phyloP scores from a whole-genome alignment of 345 rosid genomes.

The Microthlaspi erraticum region DNA sequence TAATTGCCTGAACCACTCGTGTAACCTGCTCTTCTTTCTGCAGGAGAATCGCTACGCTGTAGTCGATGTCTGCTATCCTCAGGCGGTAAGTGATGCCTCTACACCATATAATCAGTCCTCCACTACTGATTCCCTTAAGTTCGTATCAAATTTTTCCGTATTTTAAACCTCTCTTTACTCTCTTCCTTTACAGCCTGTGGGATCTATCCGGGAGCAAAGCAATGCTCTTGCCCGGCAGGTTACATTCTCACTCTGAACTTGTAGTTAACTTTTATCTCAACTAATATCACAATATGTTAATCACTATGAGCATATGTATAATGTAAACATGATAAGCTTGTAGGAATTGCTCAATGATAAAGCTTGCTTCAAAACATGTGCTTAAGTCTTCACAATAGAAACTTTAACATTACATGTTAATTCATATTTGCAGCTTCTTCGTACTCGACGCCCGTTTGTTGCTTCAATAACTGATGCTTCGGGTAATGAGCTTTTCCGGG shows the following conservation, averaged over 20 bases:
- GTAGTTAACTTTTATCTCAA: neutral
- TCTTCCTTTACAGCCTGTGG: constrained; percentile 71
- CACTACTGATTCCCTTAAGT: constrained; percentile 16
- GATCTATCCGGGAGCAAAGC: constrained; percentile 85
- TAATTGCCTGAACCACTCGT: constrained; percentile 12
- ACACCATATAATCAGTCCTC: neutral
- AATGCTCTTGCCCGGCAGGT: constrained; percentile 87
- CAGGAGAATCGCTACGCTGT: constrained; percentile 93
- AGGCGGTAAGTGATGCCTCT: constrained; percentile 58
- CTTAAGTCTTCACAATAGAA: neutral
- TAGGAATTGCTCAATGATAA: constrained; percentile 7
- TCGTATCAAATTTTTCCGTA: constrained; percentile 10
- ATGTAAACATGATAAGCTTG: neutral
- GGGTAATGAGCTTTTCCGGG: constrained; percentile 86
- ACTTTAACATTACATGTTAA: neutral
- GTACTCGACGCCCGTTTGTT: constrained; percentile 86
- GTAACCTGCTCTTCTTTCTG: constrained; percentile 33
- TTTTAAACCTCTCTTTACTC: constrained; percentile 4
- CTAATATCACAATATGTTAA: constrained; percentile 12
- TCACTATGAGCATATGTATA: neutral
- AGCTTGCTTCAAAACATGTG: neutral
- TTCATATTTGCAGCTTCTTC: constrained; percentile 65
- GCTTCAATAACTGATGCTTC: constrained; percentile 74
- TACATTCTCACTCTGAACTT: constrained; percentile 18
- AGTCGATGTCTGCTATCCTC: constrained; percentile 87